Conservation (phyloP, 352 stramenopile genomes). For the Detonula confervacea region DNA sequence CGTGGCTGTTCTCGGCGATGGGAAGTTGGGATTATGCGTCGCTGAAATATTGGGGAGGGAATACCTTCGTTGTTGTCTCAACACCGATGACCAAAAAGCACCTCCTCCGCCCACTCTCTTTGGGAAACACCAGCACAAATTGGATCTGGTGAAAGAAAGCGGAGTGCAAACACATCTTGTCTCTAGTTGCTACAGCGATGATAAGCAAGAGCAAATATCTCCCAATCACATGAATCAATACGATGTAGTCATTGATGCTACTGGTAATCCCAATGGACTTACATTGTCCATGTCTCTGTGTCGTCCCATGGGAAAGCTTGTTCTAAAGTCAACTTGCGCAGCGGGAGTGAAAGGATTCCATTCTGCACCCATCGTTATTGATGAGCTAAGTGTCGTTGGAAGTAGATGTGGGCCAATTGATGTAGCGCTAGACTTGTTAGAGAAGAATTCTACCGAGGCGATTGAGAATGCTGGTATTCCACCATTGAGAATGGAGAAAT, state of each 20-base stretch:
- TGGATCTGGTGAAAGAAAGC: slow-evolving; percentile 68
- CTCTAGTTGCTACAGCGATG: slow-evolving; percentile 47
- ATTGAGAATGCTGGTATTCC: slow-evolving; percentile 14
- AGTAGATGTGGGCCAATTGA: slow-evolving; percentile 75
- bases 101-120: slow-evolving; percentile 64
- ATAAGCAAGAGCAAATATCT: slow-evolving; percentile 42
- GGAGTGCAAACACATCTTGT: slow-evolving; percentile 56
- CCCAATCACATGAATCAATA: slow-evolving; percentile 52
- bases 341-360: slow-evolving; percentile 66
- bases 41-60: slow-evolving; percentile 85
- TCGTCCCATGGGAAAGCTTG: slow-evolving; percentile 69
- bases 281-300: slow-evolving; percentile 64
- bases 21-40: slow-evolving; percentile 89
- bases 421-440: slow-evolving; percentile 66
- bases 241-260: slow-evolving; percentile 82
- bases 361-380: slow-evolving; percentile 79
- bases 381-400: slow-evolving; percentile 76
- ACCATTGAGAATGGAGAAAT: slow-evolving; percentile 63
- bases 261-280: slow-evolving; percentile 68
- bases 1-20: slow-evolving; percentile 89
- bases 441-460: slow-evolving; percentile 11
- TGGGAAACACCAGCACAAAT: slow-evolving; percentile 76
- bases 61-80: slow-evolving; percentile 15
- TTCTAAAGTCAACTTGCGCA: slow-evolving; percentile 81
- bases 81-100: not conserved